A percentile compares a stretch with the other conserved stretches of the same genome.
Evolutionary conservation across 2,329 filamentous ascomycete genomes (phyloP).

Genomic region (Thelonectria discophora): DNA sequence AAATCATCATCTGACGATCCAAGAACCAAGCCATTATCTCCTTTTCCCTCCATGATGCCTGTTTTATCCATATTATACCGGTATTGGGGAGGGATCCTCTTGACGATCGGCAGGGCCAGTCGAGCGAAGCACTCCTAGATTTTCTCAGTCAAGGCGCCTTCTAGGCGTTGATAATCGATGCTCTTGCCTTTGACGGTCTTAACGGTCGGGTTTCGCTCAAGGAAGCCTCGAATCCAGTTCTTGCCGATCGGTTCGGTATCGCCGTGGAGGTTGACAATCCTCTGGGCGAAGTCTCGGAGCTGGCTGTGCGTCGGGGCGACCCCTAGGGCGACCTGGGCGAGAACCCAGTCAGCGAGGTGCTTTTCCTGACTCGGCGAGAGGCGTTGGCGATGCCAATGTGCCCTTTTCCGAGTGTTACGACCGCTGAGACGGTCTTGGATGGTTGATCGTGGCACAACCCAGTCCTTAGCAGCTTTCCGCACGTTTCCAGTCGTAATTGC

Average conservation of each 20-base stretch:
- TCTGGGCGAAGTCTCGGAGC: background rate
- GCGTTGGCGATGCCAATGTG: background rate
- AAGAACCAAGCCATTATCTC: no score
- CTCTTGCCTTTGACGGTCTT: conserved; percentile 7
- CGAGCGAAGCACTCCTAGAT: no score
- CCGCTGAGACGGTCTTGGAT: background rate
- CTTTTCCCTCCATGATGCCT: no score
- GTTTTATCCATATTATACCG: no score
- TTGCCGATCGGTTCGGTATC: conserved; percentile 2
- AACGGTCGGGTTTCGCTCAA: background rate
- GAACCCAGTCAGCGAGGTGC: conserved; percentile 1
- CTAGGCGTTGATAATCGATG: background rate
- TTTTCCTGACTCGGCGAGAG: no score
- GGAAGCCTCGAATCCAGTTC: conserved; percentile 5
- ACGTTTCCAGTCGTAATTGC: conserved; percentile 4
- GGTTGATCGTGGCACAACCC: conserved; percentile 3
- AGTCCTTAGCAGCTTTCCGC: background rate
- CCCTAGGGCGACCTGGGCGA: conserved; percentile 1
- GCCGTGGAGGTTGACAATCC: background rate
- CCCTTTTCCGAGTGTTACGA: background rate
- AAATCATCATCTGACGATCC: no score
- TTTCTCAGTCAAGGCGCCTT: no score
- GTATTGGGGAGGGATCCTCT: no score
- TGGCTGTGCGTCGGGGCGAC: background rate
- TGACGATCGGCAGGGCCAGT: no score